These are phyloP conservation scores for Crithidia acanthocephali DNA, from an alignment of 208 protist genomes.

Conservation along the genomic window DNA sequence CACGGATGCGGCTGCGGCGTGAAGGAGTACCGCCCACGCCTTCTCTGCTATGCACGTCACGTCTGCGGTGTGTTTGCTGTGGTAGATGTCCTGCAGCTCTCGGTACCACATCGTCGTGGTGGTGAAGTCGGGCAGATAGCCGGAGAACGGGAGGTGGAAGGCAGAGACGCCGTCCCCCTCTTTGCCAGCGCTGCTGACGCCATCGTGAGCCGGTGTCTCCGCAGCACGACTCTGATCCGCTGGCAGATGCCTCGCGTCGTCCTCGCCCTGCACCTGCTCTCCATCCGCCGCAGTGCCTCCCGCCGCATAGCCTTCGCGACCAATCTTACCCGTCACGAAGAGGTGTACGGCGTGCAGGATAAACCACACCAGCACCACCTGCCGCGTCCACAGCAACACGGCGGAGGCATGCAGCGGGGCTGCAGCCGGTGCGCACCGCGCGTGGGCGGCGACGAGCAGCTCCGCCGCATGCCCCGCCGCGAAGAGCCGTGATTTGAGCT, in stretches of 20 bases:
- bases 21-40: constrained; percentile 29
- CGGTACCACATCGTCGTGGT: constrained; percentile 94
- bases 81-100: constrained; percentile 86
- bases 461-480: neutral
- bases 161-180: neutral
- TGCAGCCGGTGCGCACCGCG: neutral
- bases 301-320: neutral
- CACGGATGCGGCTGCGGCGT: neutral
- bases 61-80: constrained; percentile 58
- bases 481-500: neutral
- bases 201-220: no score
- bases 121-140: constrained; percentile 95
- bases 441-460: neutral
- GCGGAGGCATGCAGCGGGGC: neutral
- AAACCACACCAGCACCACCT: constrained; percentile 44
- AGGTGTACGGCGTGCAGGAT: constrained; percentile 24
- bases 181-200: no score
- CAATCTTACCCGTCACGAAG: constrained; percentile 23
- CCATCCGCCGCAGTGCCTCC: no score
- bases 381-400: constrained; percentile 11
- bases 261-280: no score
- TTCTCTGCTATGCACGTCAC: constrained; percentile 32
- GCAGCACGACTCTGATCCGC: no score
- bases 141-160: constrained; percentile 76
- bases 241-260: no score